Base-by-base conservation (phyloP, 1,284 basidiomycete genomes). In the Cutaneotrichosporon sp. region DNA sequence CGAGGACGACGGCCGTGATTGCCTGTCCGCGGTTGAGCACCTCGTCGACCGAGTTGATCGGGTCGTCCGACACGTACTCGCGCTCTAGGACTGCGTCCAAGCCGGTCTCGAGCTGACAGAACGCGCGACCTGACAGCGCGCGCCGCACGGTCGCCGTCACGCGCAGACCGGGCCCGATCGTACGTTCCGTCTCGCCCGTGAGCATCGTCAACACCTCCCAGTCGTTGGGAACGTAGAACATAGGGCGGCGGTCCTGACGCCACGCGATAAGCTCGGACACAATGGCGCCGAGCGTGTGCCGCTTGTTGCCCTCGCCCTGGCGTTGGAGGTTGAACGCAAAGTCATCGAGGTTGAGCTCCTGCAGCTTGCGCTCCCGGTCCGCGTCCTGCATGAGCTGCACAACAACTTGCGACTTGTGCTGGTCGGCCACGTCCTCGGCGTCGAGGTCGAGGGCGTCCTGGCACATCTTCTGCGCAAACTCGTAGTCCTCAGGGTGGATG, bases 401-500 rank as follows among this genome's bases (percentile, higher is more conserved):
- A 10, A 95, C 91, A 60, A 90, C 87, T 7, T 76, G 76, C 4
- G 94, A 97, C 42, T 92, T 90, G 76, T 94, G 90, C 70, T 92
- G 88, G 70, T 91, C 91, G 65, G 90, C 90, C 34, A 92, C 85
- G 79, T 98, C 95, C 76, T 97, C 95, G 74, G 95, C 92, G 72
- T 97, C 95, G 38, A 93, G 86, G 74, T 97, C 96, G 30, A 98
- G 86, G 8, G 96, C 93, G 79, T 98, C 96, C 13, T 92, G 92
- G 40, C 97, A 96, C 93, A 99, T 98, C 83, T 99, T 98, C 53
- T 93, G 89, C 1, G 97, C 96, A 61, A 98, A 86, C 73, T 97
- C 93, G 78, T 99, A 99, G 81, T 99, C 96, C 79, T 97, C 94
- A 0, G 93, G 93, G 78, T 99, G 97, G 67, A 99, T 93, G 16